phyloP scores from a whole-genome alignment of 1,139 yeast species.

The Yamadazyma atmosphaerica region DNA sequence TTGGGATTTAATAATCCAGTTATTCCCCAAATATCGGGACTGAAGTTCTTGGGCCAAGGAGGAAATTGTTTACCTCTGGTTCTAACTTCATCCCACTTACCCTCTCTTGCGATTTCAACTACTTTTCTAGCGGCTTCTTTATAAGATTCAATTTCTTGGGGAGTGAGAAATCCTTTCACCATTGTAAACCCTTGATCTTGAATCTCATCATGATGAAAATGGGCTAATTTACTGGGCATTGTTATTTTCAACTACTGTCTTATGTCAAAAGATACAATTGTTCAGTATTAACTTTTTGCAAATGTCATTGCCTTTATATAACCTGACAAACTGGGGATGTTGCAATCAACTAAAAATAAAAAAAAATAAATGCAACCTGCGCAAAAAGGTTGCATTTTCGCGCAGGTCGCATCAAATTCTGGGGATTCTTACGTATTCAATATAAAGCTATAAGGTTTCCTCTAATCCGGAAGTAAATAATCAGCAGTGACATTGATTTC shows the following conservation, averaged over 20 bases:
- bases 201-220: slow-evolving; percentile 33
- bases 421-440: background rate
- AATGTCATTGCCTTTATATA: background rate
- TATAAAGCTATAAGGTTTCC: background rate
- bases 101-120: slow-evolving; percentile 48
- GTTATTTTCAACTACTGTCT: too few species aligned
- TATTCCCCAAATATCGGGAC: slow-evolving; percentile 60
- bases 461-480: background rate
- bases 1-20: slow-evolving; percentile 54
- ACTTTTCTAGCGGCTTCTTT: slow-evolving; percentile 40
- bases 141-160: slow-evolving; percentile 41
- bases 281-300: too few species aligned
- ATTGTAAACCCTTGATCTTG: slow-evolving; percentile 47
- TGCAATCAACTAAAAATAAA: background rate
- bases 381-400: background rate
- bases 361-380: background rate
- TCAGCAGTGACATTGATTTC: background rate
- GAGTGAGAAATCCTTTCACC: slow-evolving; percentile 40
- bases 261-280: too few species aligned
- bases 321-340: background rate
- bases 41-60: slow-evolving; percentile 57
- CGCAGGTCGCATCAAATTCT: too few species aligned
- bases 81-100: slow-evolving; percentile 54
- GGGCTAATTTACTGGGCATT: slow-evolving; percentile 16
- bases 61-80: slow-evolving; percentile 60